A percentile compares a stretch with the other conserved stretches of the same genome.
Evolutionary conservation across 1,139 yeast genomes (phyloP).

Genomic region (Meyerozyma athensensis): DNA sequence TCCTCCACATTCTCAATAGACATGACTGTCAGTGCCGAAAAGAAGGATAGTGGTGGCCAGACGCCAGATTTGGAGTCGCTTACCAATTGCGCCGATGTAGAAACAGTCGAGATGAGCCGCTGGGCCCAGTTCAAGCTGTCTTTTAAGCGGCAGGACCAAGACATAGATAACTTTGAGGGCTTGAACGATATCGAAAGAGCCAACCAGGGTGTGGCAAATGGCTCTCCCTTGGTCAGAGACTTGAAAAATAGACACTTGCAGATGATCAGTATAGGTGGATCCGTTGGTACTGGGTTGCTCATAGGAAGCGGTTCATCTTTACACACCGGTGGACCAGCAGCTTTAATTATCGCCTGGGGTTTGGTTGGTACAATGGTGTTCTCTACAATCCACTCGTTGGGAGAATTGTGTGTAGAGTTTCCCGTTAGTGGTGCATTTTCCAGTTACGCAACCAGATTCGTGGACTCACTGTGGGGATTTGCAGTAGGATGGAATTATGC

Average conservation of each 20-base stretch:
- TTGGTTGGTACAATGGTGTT: conserved; percentile 67
- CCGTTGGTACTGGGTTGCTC: conserved; percentile 64
- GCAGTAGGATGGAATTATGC: conserved; percentile 80
- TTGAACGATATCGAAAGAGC: conserved; percentile 29
- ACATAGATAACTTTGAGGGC: conserved; percentile 11
- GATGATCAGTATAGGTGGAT: conserved; percentile 63
- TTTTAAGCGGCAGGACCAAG: background rate
- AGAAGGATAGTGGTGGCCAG: no score
- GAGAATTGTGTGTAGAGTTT: conserved; percentile 76
- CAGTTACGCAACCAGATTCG: conserved; percentile 62
- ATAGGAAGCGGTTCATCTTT: conserved; percentile 74
- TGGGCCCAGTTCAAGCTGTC: conserved; percentile 1
- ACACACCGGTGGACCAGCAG: conserved; percentile 75
- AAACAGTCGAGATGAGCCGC: background rate
- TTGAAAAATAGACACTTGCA: conserved; percentile 52
- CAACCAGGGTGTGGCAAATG: conserved; percentile 21
- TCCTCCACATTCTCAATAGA: no score
- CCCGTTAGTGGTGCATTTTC: conserved; percentile 80
- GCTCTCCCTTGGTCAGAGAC: conserved; percentile 32
- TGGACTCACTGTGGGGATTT: conserved; percentile 77
- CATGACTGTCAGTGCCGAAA: no score
- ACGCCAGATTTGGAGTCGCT: no score
- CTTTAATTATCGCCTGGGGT: conserved; percentile 64
- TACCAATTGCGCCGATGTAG: no score
- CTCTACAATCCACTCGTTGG: conserved; percentile 77